Evolutionary conservation across 768 basidiomycete genomes (phyloP).

Genomic region (Neoboletus subvelutipes): DNA sequence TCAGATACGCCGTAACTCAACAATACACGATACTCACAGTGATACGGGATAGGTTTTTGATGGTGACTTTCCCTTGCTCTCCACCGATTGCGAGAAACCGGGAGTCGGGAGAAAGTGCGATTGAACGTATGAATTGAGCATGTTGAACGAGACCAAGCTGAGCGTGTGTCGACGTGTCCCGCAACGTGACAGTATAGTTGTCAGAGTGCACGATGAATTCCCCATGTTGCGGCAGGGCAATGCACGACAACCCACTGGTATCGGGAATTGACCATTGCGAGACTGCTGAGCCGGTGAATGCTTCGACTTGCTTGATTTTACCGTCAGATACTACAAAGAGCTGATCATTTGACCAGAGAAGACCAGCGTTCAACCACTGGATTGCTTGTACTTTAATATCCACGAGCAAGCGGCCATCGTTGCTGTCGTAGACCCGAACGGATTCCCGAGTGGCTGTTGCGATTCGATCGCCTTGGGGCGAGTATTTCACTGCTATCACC

Average conservation of each 20-base stretch:
- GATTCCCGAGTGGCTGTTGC: too few species aligned
- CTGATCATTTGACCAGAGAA: not conserved
- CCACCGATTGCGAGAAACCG: not conserved
- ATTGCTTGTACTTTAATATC: not conserved
- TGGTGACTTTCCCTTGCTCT: not conserved
- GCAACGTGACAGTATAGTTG: not conserved
- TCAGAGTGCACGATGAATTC: not conserved
- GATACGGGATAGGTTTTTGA: not conserved
- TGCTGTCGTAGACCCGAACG: too few species aligned
- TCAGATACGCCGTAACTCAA: not conserved
- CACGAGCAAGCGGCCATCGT: not conserved
- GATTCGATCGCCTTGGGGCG: too few species aligned
- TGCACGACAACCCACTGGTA: not conserved
- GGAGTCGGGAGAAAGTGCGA: not conserved
- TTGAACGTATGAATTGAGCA: not conserved
- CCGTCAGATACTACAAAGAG: not conserved
- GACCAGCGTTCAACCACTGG: not conserved
- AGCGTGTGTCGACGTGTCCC: not conserved
- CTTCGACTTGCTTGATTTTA: not conserved
- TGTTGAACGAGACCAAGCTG: not conserved
- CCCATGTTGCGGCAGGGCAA: not conserved
- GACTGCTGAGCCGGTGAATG: not conserved
- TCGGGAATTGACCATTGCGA: not conserved
- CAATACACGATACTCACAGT: not conserved
- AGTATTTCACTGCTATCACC: not conserved